phyloP scores from a whole-genome alignment of 177 flowering plant species.

The Vitis hybrid region DNA sequence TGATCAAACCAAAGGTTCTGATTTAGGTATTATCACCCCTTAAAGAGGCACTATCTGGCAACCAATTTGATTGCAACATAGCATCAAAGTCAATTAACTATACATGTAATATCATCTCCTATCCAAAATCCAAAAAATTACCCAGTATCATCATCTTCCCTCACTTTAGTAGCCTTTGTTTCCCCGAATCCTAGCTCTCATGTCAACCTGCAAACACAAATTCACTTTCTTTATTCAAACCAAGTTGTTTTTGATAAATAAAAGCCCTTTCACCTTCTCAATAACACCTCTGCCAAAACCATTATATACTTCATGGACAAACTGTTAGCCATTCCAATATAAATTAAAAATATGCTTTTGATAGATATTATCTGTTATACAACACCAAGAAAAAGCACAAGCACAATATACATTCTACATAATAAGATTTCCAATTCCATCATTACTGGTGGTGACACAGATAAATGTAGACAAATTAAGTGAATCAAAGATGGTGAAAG shows the following conservation, averaged over 20 bases:
- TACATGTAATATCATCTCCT: not conserved
- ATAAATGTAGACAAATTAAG: too few relatives aligned
- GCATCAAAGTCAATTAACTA: not conserved
- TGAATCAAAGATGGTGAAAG: too few relatives aligned
- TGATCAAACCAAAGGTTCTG: too few relatives aligned
- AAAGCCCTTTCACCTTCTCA: too few relatives aligned
- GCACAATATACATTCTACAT: too few relatives aligned
- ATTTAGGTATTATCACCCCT: too few relatives aligned
- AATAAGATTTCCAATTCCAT: too few relatives aligned
- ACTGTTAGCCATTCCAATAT: not conserved
- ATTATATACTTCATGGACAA: not conserved
- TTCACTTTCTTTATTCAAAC: not conserved
- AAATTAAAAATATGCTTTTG: not conserved
- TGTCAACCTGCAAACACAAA: slow-evolving; percentile 1
- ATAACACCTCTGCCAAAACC: not conserved
- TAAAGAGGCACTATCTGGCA: too few relatives aligned
- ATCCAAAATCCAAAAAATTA: not conserved
- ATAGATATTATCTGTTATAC: too few relatives aligned
- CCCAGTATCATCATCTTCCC: not conserved
- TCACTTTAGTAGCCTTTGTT: slow-evolving; percentile 2
- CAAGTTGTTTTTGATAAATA: not conserved
- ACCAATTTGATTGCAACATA: too few relatives aligned
- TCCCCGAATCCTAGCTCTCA: slow-evolving; percentile 7
- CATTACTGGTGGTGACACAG: too few relatives aligned
- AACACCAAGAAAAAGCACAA: too few relatives aligned